These are phyloP conservation scores for Vitis cinerea DNA, from an alignment of 164 flowering plant species.

Conservation along the genomic window DNA sequence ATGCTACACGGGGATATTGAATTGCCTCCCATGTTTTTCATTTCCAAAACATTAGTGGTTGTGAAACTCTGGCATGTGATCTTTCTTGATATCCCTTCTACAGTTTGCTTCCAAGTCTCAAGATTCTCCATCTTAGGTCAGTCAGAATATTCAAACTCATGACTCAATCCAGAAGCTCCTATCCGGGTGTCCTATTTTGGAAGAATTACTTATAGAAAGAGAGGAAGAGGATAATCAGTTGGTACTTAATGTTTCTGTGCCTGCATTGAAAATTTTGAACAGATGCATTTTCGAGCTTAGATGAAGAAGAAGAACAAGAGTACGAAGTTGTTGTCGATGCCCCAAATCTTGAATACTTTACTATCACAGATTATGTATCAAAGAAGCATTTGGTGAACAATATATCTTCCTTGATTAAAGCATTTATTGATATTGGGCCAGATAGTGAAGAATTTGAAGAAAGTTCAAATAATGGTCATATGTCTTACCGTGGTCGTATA, in stretches of 20 bases:
- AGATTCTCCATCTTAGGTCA: not conserved
- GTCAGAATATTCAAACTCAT: not conserved
- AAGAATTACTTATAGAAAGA: not conserved
- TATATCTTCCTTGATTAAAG: constrained; percentile 11
- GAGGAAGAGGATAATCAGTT: not conserved
- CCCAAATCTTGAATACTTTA: constrained; percentile 12
- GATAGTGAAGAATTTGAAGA: too few relatives aligned
- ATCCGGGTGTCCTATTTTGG: not conserved
- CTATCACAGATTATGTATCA: constrained; percentile 6
- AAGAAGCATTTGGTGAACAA: constrained; percentile 5
- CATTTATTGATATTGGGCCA: not conserved
- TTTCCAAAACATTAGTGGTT: not conserved
- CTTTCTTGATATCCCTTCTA: not conserved
- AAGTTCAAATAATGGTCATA: too few relatives aligned
- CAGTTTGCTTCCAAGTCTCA: not conserved
- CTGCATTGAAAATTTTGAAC: constrained; percentile 14
- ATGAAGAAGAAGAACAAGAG: too few relatives aligned
- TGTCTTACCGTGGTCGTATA: not conserved
- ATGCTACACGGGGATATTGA: not conserved
- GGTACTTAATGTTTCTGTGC: constrained; percentile 8
- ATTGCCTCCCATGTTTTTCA: not conserved
- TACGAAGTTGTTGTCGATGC: constrained; percentile 1
- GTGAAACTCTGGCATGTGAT: not conserved
- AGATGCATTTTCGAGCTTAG: too few relatives aligned
- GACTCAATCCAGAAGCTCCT: not conserved